These are phyloP conservation scores for Anisogramma anomala DNA, from an alignment of 2,329 filamentous ascomycete genomes.

Conservation along the genomic window DNA sequence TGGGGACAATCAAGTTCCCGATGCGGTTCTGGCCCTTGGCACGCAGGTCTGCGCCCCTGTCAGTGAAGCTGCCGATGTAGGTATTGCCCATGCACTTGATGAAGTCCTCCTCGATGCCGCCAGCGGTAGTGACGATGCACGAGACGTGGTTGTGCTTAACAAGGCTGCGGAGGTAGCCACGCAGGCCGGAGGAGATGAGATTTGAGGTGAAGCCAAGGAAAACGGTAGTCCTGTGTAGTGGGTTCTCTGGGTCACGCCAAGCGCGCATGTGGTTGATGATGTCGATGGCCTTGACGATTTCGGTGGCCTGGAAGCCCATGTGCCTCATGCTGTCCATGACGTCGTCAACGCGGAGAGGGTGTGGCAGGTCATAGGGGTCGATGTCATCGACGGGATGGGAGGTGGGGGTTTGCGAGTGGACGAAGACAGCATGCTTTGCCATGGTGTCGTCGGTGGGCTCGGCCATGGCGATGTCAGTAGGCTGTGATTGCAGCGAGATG, in stretches of 20 bases:
- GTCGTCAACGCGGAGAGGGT: slow-evolving; percentile 73
- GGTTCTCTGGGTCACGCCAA: slow-evolving; percentile 65
- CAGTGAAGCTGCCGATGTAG: slow-evolving; percentile 70
- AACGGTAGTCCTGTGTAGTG: slow-evolving; percentile 72
- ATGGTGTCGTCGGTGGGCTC: slow-evolving; percentile 28
- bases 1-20: slow-evolving; percentile 89
- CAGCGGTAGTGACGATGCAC: slow-evolving; percentile 87
- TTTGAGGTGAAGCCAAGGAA: slow-evolving; percentile 98
- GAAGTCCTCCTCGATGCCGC: slow-evolving; percentile 91
- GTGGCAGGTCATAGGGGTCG: slow-evolving; percentile 76
- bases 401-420: slow-evolving; percentile 69
- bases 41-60: slow-evolving; percentile 65
- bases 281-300: slow-evolving; percentile 73
- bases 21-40: slow-evolving; percentile 87
- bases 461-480: slow-evolving; percentile 19
- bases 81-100: slow-evolving; percentile 96
- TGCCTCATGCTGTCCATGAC: slow-evolving; percentile 68
- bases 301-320: slow-evolving; percentile 65
- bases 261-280: slow-evolving; percentile 92
- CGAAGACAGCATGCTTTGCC: slow-evolving; percentile 71
- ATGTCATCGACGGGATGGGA: slow-evolving; percentile 79
- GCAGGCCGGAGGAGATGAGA: slow-evolving; percentile 87
- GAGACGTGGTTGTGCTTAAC: slow-evolving; percentile 89
- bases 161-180: slow-evolving; percentile 83
- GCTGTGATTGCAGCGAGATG: neutral